A percentile compares a stretch with the other conserved stretches of the same genome.
Conservation (phyloP, 495 filamentous ascomycete genomes). For the Aspergillus biplanus region DNA sequence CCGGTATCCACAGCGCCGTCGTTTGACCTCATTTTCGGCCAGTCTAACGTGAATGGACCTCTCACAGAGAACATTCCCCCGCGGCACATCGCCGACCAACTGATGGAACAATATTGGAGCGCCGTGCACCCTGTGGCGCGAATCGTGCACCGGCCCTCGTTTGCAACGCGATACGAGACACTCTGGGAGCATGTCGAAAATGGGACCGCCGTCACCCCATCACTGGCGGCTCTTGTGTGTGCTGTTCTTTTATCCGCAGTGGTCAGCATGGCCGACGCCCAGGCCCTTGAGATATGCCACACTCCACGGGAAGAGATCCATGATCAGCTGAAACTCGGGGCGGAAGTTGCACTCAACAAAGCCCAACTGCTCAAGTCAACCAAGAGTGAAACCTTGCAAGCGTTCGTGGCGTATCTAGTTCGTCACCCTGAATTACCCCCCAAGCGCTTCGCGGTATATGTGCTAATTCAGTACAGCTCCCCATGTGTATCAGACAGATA, state of each 20-base stretch:
- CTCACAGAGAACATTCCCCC: not conserved
- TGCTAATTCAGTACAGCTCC: not conserved
- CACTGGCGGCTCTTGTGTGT: conserved; percentile 7
- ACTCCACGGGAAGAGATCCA: not conserved
- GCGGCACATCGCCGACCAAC: conserved; percentile 49
- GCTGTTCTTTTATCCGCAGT: conserved; percentile 6
- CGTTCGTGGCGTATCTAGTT: conserved; percentile 16
- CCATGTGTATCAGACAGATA: conserved; percentile 1
- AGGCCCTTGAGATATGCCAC: not conserved
- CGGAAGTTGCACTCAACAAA: conserved; percentile 1
- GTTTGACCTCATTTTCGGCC: not conserved
- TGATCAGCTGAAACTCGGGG: conserved; percentile 1
- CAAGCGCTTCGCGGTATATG: not conserved
- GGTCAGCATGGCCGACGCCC: not conserved
- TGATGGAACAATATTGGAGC: conserved; percentile 66
- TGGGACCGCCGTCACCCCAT: conserved; percentile 24
- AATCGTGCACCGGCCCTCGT: conserved; percentile 65
- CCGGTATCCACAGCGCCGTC: not conserved
- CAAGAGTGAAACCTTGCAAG: conserved; percentile 10
- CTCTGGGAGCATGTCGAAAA: conserved; percentile 63
- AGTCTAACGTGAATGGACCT: not conserved
- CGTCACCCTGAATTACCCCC: not conserved
- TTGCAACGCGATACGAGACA: conserved; percentile 60
- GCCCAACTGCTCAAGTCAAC: conserved; percentile 2
- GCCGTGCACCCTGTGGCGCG: conserved; percentile 69